Percentiles rank a stretch among this genome's conserved stretches.
Evolutionary conservation across 805 yeast species (phyloP).

Genomic region (Candida jianshihensis): DNA sequence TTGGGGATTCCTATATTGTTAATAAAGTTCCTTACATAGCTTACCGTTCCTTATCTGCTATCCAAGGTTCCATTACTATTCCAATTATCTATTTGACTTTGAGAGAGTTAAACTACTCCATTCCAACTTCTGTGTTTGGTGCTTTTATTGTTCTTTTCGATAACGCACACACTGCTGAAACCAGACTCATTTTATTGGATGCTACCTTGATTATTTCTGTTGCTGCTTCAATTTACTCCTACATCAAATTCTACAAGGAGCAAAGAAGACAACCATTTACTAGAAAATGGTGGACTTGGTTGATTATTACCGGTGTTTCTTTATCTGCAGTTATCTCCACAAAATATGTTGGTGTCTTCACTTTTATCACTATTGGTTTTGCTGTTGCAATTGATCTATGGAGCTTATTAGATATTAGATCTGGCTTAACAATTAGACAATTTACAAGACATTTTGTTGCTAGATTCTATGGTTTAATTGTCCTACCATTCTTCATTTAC

Average conservation of each 20-base stretch:
- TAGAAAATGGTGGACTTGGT: constrained; percentile 81
- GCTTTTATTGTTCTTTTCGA: constrained; percentile 73
- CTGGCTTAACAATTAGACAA: constrained; percentile 52
- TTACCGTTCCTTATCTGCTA: constrained; percentile 70
- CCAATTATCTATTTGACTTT: constrained; percentile 80
- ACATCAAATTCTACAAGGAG: constrained; percentile 67
- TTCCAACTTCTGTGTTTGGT: constrained; percentile 73
- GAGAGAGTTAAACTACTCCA: constrained; percentile 76
- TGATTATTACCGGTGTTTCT: constrained; percentile 72
- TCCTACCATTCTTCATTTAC: constrained; percentile 77
- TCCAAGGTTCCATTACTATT: constrained; percentile 75
- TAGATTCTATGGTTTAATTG: constrained; percentile 62
- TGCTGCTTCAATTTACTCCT: constrained; percentile 71
- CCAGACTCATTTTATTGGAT: constrained; percentile 86
- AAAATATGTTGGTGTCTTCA: constrained; percentile 92
- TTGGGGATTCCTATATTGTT: constrained; percentile 75
- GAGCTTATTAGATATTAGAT: constrained; percentile 69
- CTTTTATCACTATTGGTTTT: constrained; percentile 79
- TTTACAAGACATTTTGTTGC: constrained; percentile 67
- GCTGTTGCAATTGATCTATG: constrained; percentile 86
- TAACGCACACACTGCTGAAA: constrained; percentile 85
- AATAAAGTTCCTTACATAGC: constrained; percentile 84
- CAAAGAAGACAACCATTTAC: constrained; percentile 64
- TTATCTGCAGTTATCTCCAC: constrained; percentile 91
- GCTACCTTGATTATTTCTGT: constrained; percentile 82